Base-by-base conservation (phyloP, 768 basidiomycete genomes). In the Punctularia strigosozonata region DNA sequence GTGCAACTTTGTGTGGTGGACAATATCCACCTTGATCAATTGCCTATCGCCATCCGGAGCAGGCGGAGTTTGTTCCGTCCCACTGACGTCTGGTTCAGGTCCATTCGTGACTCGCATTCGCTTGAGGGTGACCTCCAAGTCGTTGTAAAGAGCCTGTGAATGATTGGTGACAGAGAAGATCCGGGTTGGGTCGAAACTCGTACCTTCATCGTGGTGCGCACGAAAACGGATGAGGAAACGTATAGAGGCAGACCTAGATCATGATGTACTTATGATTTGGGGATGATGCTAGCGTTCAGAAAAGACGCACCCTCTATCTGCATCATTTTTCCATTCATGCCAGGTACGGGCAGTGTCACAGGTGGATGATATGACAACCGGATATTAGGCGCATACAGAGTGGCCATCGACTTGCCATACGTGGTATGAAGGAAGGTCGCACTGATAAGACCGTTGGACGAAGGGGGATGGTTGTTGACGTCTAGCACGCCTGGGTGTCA, bases 191-290 rank as follows among this genome's bases (percentile, higher is more conserved):
- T n/a, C n/a, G n/a, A n/a, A n/a, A n/a, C n/a, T n/a, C n/a, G n/a
- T n/a, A n/a, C n/a, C 50, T 75, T 81, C 53, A 88, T 69, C 4
- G 84, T 80, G 44, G 80, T 82, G 15, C 79, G 69, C 15, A 86
- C 59, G 45, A 86, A 71, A 3, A 69, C 68, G 2, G 81, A 74
- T 0, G 81, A 82, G 1, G 80, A 71, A 43, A 77, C 64, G 56
- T 87, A 88, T 22, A 87, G 48, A 6, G 77, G 73, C 3, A 82
- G 53, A n/a, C 85, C 82, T 84, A 46, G 5, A 14, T 7, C 20
- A 25, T 14, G 38, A 33, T 30, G n/a, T 10, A 8, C 13, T 12
- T 10, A 21, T 17, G 4, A 24, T 3, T 17, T 38, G n/a, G 22
- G 17, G 7, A 6, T 10, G 32, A 12, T 30, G 15, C 6, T 31